Conservation (phyloP, 768 basidiomycete species). For the Lactarius tabidus region DNA sequence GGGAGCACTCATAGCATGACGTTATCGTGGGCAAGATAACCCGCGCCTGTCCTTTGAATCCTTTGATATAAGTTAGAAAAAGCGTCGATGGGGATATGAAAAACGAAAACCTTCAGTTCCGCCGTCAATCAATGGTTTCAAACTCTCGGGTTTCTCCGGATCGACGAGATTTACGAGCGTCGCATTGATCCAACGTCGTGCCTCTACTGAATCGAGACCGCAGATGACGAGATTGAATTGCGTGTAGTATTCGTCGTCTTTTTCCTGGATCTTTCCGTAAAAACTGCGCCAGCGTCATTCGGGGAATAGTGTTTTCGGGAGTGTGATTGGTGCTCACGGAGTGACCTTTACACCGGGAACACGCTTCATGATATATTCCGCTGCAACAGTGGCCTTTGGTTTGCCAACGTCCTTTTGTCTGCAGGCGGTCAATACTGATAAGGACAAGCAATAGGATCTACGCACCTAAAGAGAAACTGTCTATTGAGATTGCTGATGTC, state of each 20-base stretch:
- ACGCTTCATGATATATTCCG: conserved; percentile 94
- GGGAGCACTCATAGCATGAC: conserved; percentile 96
- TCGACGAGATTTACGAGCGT: conserved; percentile 95
- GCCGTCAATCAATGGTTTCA: conserved; percentile 97
- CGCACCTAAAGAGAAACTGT: conserved; percentile 94
- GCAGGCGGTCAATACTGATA: conserved; percentile 10
- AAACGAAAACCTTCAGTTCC: conserved; percentile 83
- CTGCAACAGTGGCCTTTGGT: conserved; percentile 90
- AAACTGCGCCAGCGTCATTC: conserved; percentile 49
- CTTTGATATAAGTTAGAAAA: conserved; percentile 39
- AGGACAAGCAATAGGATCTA: conserved; percentile 7
- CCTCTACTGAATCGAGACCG: conserved; percentile 95
- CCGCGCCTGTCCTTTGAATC: conserved; percentile 97
- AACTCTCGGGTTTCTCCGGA: conserved; percentile 83
- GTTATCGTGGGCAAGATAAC: conserved; percentile 94
- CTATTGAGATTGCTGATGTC: conserved; percentile 98
- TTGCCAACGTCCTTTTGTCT: conserved; percentile 90
- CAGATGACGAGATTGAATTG: conserved; percentile 97
- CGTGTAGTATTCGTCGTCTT: conserved; percentile 90
- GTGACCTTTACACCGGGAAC: conserved; percentile 96
- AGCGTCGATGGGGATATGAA: neutral
- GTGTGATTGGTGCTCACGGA: conserved; percentile 57
- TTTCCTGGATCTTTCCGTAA: conserved; percentile 97
- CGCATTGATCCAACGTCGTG: conserved; percentile 97
- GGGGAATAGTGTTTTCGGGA: neutral